Conservation (phyloP, 2,329 filamentous ascomycete genomes). For the Colletotrichum costaricense region DNA sequence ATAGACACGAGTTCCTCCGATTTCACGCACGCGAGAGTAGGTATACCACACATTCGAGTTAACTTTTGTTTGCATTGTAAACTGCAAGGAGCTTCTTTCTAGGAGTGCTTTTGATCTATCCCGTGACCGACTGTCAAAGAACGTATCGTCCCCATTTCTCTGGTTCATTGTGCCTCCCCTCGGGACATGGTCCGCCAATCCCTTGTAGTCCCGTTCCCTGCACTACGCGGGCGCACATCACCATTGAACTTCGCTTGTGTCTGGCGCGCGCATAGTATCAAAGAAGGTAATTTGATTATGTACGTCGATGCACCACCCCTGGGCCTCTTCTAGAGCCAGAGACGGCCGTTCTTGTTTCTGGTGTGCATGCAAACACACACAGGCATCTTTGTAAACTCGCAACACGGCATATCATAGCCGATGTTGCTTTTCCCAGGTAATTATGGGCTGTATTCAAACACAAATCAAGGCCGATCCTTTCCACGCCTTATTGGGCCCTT, state of each 20-base stretch:
- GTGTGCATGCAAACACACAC: neutral
- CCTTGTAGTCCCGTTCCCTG: neutral
- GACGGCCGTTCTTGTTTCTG: neutral
- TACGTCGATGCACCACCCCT: slow-evolving; percentile 4
- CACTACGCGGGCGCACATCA: neutral
- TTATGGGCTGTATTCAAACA: slow-evolving; percentile 4
- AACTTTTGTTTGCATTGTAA: neutral
- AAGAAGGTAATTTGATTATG: slow-evolving; percentile 23
- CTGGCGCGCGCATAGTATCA: neutral
- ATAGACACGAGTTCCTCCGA: no score
- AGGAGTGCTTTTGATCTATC: neutral
- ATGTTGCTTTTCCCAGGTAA: neutral
- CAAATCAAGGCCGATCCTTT: neutral
- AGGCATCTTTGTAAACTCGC: neutral
- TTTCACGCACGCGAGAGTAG: no score
- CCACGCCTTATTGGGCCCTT: neutral
- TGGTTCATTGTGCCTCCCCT: neutral
- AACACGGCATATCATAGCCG: neutral
- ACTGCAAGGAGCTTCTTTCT: neutral
- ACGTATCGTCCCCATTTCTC: neutral
- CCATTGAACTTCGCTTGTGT: neutral
- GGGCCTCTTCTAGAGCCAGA: neutral
- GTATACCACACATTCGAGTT: neutral
- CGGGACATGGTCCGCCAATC: neutral
- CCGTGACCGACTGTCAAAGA: neutral